Evolutionary conservation across 1,284 basidiomycete genomes (phyloP).

Genomic region (Irpex sp.): DNA sequence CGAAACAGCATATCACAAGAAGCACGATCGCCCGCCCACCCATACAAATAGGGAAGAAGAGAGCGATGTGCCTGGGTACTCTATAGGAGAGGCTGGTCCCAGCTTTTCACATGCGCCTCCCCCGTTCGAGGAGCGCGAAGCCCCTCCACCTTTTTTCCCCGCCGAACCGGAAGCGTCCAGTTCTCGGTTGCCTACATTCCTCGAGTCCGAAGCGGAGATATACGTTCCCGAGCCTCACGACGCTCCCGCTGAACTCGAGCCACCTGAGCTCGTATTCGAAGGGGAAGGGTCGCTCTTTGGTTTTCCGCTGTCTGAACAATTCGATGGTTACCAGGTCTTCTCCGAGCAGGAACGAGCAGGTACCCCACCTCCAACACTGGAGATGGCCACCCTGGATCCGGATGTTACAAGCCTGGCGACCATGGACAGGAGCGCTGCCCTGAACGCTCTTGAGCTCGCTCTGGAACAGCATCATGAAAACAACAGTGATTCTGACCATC

Average conservation of each 20-base stretch:
- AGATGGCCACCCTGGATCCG: constrained; percentile 64
- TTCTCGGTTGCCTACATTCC: constrained; percentile 66
- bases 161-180: constrained; percentile 54
- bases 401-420: constrained; percentile 63
- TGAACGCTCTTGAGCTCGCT: constrained; percentile 56
- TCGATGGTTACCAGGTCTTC: constrained; percentile 62
- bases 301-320: constrained; percentile 64
- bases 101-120: constrained; percentile 71
- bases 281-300: constrained; percentile 76
- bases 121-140: constrained; percentile 77
- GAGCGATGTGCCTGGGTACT: constrained; percentile 61
- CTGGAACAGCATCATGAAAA: constrained; percentile 48
- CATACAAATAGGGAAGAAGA: constrained; percentile 69
- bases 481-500: constrained; percentile 5
- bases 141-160: constrained; percentile 74
- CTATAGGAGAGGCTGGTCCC: constrained; percentile 67
- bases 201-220: constrained; percentile 72
- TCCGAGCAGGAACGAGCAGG: constrained; percentile 45
- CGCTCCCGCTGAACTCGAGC: constrained; percentile 26
- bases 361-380: constrained; percentile 67
- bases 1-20: constrained; percentile 76
- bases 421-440: constrained; percentile 49
- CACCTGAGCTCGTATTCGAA: constrained; percentile 38
- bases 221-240: constrained; percentile 52
- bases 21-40: constrained; percentile 74